Percentiles rank a stretch among this genome's conserved stretches.
Evolutionary conservation across 2,329 filamentous ascomycete genomes (phyloP).

Genomic region (Aspergillus proliferans): DNA sequence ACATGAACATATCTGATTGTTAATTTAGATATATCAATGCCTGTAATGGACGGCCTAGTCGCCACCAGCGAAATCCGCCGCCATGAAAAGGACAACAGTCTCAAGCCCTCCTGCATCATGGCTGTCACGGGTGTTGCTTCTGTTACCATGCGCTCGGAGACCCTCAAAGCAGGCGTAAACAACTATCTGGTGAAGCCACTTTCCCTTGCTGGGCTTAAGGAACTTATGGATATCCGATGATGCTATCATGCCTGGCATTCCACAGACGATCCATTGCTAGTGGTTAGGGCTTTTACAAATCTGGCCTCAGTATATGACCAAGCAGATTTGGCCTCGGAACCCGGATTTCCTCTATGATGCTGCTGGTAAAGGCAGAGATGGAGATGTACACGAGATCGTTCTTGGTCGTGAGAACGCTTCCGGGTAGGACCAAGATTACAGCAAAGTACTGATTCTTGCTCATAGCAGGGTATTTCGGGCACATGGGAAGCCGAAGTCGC

Average conservation of each 20-base stretch:
- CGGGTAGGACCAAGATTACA: no score
- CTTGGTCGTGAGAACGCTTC: no score
- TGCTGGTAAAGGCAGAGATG: no score
- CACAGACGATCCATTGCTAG: background rate
- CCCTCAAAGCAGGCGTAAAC: conserved; percentile 23
- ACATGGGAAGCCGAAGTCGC: no score
- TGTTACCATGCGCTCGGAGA: conserved; percentile 25
- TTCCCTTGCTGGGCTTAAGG: conserved; percentile 26
- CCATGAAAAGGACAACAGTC: conserved; percentile 22
- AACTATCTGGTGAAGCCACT: conserved; percentile 28
- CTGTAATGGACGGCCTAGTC: conserved; percentile 39
- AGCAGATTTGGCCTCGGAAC: no score
- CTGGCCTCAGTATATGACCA: no score
- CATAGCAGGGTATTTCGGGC: no score
- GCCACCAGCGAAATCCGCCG: conserved; percentile 38
- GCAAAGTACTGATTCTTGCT: no score
- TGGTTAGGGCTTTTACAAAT: no score
- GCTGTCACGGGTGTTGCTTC: conserved; percentile 28
- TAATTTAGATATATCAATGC: conserved; percentile 39
- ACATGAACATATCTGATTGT: conserved; percentile 2
- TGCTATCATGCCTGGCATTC: background rate
- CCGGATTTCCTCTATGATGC: no score
- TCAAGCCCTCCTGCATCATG: conserved; percentile 21
- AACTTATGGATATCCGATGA: conserved; percentile 18
- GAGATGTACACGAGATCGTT: no score